These are phyloP conservation scores for Heimioporus punctisporus DNA, from an alignment of 1,284 basidiomycete species.

Conservation along the genomic window DNA sequence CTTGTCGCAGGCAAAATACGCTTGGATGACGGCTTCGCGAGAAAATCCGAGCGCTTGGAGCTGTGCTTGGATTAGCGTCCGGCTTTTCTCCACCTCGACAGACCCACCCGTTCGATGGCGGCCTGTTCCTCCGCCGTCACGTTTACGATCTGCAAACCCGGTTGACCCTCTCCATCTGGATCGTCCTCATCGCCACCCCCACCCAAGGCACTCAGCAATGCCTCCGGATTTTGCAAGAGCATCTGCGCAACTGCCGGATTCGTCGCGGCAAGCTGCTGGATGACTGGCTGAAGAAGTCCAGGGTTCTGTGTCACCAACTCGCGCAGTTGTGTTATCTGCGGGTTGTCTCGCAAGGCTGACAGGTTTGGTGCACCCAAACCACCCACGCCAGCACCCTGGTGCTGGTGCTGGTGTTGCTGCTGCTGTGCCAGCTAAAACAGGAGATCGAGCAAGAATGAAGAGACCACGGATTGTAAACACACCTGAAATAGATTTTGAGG, in stretches of 20 bases:
- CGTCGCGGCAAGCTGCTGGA: slow-evolving; percentile 78
- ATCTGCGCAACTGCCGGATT: slow-evolving; percentile 78
- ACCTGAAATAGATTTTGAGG: slow-evolving; percentile 83
- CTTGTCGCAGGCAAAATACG: slow-evolving; percentile 93
- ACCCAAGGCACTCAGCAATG: slow-evolving; percentile 54
- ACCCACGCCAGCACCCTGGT: slow-evolving; percentile 37
- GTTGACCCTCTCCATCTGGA: slow-evolving; percentile 14
- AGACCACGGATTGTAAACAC: slow-evolving; percentile 9
- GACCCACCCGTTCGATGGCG: slow-evolving; percentile 83
- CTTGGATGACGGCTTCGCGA: slow-evolving; percentile 77
- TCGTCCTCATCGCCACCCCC: slow-evolving; percentile 36
- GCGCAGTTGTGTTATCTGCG: slow-evolving; percentile 70
- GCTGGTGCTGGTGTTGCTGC: slow-evolving; percentile 74
- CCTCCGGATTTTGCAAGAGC: slow-evolving; percentile 72
- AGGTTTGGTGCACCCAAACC: slow-evolving; percentile 45
- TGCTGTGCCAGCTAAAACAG: slow-evolving; percentile 66
- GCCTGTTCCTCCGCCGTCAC: slow-evolving; percentile 85
- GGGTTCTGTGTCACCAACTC: slow-evolving; percentile 80
- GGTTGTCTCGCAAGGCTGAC: slow-evolving; percentile 57
- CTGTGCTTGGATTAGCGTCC: slow-evolving; percentile 38
- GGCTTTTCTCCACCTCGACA: background rate
- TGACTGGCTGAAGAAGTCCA: slow-evolving; percentile 71
- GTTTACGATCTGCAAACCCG: slow-evolving; percentile 61
- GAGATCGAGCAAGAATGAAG: slow-evolving; percentile 4
- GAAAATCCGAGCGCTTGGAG: slow-evolving; percentile 88